phyloP scores from a whole-genome alignment of 495 filamentous ascomycete genomes.

The Penicillium turbatum region DNA sequence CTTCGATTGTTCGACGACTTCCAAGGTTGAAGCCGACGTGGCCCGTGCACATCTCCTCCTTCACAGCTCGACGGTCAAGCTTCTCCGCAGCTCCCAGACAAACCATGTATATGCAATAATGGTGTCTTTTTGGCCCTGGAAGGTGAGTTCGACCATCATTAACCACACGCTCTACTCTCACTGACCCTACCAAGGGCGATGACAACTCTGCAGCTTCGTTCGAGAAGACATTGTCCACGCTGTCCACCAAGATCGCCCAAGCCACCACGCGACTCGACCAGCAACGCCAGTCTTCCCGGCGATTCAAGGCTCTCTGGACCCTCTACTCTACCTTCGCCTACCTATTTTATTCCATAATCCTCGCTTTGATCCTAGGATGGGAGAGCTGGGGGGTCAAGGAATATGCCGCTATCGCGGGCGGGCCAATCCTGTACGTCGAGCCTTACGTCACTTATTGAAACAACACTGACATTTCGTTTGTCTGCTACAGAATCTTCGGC shows the following conservation, averaged over 20 bases:
- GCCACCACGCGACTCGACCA: constrained; percentile 66
- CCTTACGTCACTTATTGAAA: not conserved
- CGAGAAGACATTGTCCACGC: constrained; percentile 78
- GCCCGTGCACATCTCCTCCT: constrained; percentile 6
- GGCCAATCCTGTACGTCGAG: constrained; percentile 65
- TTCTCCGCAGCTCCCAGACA: not conserved
- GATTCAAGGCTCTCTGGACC: constrained; percentile 80
- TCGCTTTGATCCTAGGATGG: constrained; percentile 82
- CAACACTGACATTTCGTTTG: not conserved
- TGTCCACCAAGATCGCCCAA: constrained; percentile 75
- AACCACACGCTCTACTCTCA: constrained; percentile 2
- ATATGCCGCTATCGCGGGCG: constrained; percentile 70
- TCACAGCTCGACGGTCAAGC: not conserved
- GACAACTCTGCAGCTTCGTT: constrained; percentile 86
- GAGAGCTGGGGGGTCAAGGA: constrained; percentile 69
- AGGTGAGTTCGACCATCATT: constrained; percentile 40
- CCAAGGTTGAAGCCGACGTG: not conserved
- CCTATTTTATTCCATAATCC: constrained; percentile 74
- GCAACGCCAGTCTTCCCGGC: constrained; percentile 64
- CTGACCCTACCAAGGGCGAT: constrained; percentile 53
- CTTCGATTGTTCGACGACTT: not conserved
- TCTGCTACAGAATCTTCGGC: constrained; percentile 56
- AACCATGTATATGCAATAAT: constrained; percentile 36
- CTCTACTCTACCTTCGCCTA: constrained; percentile 89
- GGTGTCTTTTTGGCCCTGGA: constrained; percentile 83